Evolutionary conservation across 371 early-diverging fungal species (phyloP), one percentile per base, ranked within the genome.

Genomic region (Dichotomocladium elegans): DNA sequence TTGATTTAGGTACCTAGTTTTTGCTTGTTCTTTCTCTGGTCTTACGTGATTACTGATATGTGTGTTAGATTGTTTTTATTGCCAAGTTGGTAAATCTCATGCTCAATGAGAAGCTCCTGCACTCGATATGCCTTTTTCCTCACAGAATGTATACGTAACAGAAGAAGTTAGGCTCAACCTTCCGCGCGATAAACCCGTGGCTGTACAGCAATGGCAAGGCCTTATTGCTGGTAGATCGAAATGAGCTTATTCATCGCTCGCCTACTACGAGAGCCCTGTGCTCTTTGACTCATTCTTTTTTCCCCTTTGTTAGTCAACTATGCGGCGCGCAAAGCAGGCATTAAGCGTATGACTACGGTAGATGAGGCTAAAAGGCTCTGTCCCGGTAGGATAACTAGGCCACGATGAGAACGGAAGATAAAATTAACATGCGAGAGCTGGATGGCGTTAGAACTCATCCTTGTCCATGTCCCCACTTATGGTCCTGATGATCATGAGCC

Each of bases 171-270:
- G 95, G 35, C 70, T 90, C 15, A 86, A 82, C 9, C 53, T 93
- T 19, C 60, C 89, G 8, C 56, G 79, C 1, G 83, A 84, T 41
- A 57, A 70, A 8, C 96, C 96, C 5, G 57, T 91, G 3, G 93
- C 87, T 2, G 93, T 93, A 8, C 93, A 91, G 61, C 96, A 97
- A 66, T 97, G 97, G 97, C 71, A 88, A 25, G 81, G 81, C 4
- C 69, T 96, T 22, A 82, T 94, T 41, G 95, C 95, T 14, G 92
- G 93, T 63, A 87, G 8, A 15, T 7, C 22, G 24, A n/a, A 35
- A 19, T 17, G 17, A 81, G 60, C 21, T 6, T 35, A 2, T 83
- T 84, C 43, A 24, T 24, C 37, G 4, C n/a, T n/a, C n/a, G n/a
- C n/a, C n/a, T n/a, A n/a, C n/a, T n/a, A n/a, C n/a, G n/a, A n/a